Base-by-base conservation (phyloP, 768 basidiomycete genomes). In the Basidioascus undulatus region DNA sequence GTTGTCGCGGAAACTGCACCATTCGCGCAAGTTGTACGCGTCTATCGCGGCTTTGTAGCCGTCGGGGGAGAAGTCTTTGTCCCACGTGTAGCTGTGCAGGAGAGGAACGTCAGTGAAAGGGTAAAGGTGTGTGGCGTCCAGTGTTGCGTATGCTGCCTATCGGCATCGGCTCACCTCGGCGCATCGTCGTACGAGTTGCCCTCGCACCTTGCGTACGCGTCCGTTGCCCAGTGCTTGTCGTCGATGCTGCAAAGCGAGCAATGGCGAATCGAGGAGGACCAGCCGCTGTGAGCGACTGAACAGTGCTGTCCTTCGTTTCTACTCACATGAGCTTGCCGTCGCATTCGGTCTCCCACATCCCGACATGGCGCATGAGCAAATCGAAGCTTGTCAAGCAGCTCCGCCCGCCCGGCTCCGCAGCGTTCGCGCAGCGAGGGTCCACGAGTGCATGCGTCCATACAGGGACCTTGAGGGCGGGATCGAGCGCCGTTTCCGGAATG, bases 311-410 rank as follows among this genome's bases (percentile, higher is more conserved):
- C 6, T n/a, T n/a, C n/a, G n/a, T n/a, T n/a, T n/a, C 9, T 13
- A 27, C 38, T 4, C 20, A 45, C 38, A 25, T 32, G 31, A 47
- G 32, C 6, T n/a, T 18, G 5, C 46, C 46, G 12, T 15, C 23
- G 19, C 32, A 37, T 34, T 44, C 37, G 10, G 16, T 23, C 26
- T 44, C 44, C 46, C 46, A 47, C 10, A 47, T 34, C 37, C 37
- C 43, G n/a, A 47, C 43, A 40, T 47, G 46, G 9, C 46, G 37
- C 44, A 39, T 40, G 33, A 47, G 30, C 23, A 47, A 24, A 13
- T 19, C 25, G 34, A 47, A 47, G 11, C 46, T 39, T 9, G 43
- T 39, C 9, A 47, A 39, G 18, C 38, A 40, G 31, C 46, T 44
- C 16, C 46, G 27, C 13, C 43, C 32, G 3, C 16, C 16, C 3